A percentile compares a stretch with the other conserved stretches of the same genome.
phyloP scores from a whole-genome alignment of 1,284 basidiomycete species.

The Puccinia hordei region DNA sequence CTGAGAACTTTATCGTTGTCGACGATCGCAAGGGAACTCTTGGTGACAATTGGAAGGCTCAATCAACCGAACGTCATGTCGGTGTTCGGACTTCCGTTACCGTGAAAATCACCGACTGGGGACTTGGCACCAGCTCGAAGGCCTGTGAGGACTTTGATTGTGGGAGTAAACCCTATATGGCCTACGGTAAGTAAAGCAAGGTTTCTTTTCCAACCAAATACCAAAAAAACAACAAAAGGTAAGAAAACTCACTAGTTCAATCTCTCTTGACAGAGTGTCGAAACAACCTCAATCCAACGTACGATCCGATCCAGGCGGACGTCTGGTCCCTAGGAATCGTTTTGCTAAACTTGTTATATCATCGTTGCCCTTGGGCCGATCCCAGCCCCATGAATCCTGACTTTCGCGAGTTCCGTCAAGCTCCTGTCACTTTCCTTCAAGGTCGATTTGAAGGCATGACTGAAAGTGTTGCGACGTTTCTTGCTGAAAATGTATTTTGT shows the following conservation, averaged over 20 bases:
- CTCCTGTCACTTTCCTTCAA: slow-evolving; percentile 83
- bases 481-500: slow-evolving; percentile 83
- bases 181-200: slow-evolving; percentile 70
- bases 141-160: slow-evolving; percentile 96
- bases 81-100: slow-evolving; percentile 60
- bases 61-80: slow-evolving; percentile 64
- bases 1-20: slow-evolving; percentile 64
- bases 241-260: too few species aligned
- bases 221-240: too few species aligned
- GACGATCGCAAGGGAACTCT: slow-evolving; percentile 61
- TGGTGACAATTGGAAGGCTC: slow-evolving; percentile 55
- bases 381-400: slow-evolving; percentile 72
- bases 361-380: slow-evolving; percentile 97
- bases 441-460: slow-evolving; percentile 91
- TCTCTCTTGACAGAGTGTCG: slow-evolving; percentile 81
- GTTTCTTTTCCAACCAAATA: slow-evolving; percentile 7
- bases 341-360: slow-evolving; percentile 97
- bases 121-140: slow-evolving; percentile 83
- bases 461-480: slow-evolving; percentile 76
- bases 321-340: slow-evolving; percentile 99
- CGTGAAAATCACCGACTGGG: slow-evolving; percentile 96
- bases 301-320: slow-evolving; percentile 90
- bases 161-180: slow-evolving; percentile 98
- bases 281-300: slow-evolving; percentile 91
- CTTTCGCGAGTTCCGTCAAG: slow-evolving; percentile 78